Evolutionary conservation across 2,329 filamentous ascomycete species (phyloP).

Genomic region (Simplicillium sp.): DNA sequence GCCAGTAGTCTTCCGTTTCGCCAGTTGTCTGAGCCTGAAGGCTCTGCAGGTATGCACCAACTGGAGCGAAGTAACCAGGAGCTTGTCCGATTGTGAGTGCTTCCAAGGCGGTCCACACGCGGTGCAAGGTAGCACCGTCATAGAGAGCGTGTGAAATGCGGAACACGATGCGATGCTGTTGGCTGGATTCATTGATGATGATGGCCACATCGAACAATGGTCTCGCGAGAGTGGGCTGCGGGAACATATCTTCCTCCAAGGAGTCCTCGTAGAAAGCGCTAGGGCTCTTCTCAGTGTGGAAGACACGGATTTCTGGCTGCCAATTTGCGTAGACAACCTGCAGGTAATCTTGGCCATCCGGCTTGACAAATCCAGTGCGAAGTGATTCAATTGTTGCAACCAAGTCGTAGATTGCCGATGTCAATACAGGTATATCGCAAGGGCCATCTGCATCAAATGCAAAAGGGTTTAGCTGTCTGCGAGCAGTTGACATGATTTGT

Average conservation of each 20-base stretch:
- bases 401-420: no score
- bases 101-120: constrained; percentile 3
- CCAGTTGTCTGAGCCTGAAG: background rate
- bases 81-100: background rate
- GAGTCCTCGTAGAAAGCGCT: background rate
- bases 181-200: background rate
- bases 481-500: background rate
- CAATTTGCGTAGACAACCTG: no score
- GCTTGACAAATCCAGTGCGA: no score
- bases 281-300: background rate
- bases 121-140: background rate
- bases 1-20: background rate
- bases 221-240: background rate
- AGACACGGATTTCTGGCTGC: background rate
- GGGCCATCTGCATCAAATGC: no score
- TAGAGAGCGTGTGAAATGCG: constrained; percentile 2
- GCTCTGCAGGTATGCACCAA: background rate
- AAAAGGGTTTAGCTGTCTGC: no score
- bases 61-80: background rate
- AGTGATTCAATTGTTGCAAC: no score
- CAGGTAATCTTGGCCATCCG: no score
- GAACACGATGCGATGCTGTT: background rate
- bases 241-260: background rate
- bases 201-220: background rate
- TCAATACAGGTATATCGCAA: no score